Conservation (phyloP, 2,329 filamentous ascomycete species). For the Phyllosticta paracitricarpa region DNA sequence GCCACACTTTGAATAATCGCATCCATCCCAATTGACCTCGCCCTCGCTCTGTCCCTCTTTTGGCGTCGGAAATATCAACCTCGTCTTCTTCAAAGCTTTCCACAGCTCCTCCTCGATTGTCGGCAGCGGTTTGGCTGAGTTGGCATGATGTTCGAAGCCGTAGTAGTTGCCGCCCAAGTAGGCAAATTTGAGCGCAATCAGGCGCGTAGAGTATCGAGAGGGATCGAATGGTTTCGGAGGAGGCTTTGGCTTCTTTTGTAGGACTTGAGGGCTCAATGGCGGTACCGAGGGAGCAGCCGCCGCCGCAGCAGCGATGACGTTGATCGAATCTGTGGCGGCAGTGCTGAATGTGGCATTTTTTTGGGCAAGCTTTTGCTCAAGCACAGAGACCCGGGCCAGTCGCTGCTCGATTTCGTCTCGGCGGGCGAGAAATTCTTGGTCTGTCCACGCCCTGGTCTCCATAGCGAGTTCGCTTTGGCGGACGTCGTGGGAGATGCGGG, state of each 20-base stretch:
- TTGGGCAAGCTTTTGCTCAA: conserved; percentile 57
- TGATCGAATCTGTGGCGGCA: conserved; percentile 6
- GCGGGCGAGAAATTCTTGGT: conserved; percentile 8
- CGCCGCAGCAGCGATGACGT: not conserved
- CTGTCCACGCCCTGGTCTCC: conserved; percentile 6
- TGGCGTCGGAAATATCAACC: conserved; percentile 63
- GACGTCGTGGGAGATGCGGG: not conserved
- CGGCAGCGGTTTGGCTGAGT: conserved; percentile 57
- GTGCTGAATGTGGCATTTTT: conserved; percentile 31
- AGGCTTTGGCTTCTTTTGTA: conserved; percentile 18
- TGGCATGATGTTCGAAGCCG: conserved; percentile 78
- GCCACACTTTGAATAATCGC: conserved; percentile 91
- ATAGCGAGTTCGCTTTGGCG: not conserved
- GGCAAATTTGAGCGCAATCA: conserved; percentile 85
- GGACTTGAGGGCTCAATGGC: conserved; percentile 7
- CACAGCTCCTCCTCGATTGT: conserved; percentile 91
- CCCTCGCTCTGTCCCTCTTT: conserved; percentile 13
- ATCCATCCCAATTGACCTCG: conserved; percentile 64
- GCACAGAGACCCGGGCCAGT: conserved; percentile 54
- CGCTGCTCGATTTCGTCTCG: conserved; percentile 41
- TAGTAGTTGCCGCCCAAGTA: conserved; percentile 89
- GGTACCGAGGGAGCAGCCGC: not conserved
- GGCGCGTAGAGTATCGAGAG: conserved; percentile 68
- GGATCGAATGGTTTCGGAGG: conserved; percentile 56
- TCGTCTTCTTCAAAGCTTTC: conserved; percentile 75